A percentile compares a stretch with the other conserved stretches of the same genome.
Conservation (phyloP, 495 filamentous ascomycete genomes). For the Penicillium canariense region DNA sequence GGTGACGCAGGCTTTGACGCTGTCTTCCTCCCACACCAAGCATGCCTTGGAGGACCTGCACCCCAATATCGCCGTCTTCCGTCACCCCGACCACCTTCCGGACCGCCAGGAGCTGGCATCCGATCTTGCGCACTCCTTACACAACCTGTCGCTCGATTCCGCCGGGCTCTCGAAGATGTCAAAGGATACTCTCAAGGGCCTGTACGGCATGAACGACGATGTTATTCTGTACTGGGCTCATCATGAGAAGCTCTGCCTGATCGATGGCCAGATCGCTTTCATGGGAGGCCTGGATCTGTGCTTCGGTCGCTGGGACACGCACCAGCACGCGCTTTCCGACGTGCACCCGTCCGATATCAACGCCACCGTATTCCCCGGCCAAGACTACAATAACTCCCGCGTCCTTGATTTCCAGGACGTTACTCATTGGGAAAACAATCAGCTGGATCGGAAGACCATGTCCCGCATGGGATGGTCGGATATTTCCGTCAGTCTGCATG, state of each 20-base stretch:
- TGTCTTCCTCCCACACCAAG: constrained; percentile 84
- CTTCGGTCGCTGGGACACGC: constrained; percentile 63
- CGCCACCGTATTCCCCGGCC: constrained; percentile 77
- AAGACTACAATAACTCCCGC: constrained; percentile 93
- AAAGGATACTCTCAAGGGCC: constrained; percentile 62
- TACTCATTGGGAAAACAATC: constrained; percentile 78
- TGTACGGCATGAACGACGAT: constrained; percentile 81
- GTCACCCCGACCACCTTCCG: constrained; percentile 87
- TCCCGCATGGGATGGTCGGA: constrained; percentile 96
- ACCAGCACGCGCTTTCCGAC: constrained; percentile 80
- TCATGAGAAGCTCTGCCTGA: constrained; percentile 86
- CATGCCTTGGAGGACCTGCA: constrained; percentile 74
- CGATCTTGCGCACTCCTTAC: constrained; percentile 48
- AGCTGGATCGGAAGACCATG: constrained; percentile 73
- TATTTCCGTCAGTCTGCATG: constrained; percentile 76
- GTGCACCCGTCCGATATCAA: constrained; percentile 75
- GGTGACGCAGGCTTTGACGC: constrained; percentile 75
- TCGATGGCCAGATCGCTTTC: constrained; percentile 80
- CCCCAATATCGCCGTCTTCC: constrained; percentile 85
- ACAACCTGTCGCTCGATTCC: constrained; percentile 51
- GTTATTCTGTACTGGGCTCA: constrained; percentile 93
- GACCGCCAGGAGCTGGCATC: constrained; percentile 59
- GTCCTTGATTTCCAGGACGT: constrained; percentile 88
- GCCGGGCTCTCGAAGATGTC: constrained; percentile 57
- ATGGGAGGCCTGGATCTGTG: constrained; percentile 74